Evolutionary conservation across 768 basidiomycete genomes (phyloP), one percentile per base, ranked within the genome.

Genomic region (Lentinula aciculospora): DNA sequence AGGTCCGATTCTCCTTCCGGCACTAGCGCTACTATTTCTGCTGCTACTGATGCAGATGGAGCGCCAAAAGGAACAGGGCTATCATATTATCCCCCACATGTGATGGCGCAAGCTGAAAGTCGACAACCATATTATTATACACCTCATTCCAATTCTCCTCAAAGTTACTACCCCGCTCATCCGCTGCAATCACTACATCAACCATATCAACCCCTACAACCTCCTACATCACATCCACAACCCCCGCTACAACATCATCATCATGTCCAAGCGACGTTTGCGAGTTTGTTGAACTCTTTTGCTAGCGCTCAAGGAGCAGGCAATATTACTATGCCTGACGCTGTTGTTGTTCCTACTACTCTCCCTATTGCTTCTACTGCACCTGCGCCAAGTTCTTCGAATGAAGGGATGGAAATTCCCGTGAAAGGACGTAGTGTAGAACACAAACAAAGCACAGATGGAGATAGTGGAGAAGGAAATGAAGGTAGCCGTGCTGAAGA

Each of bases 81-180:
- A 76, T 72, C 74, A 19, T 71, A 81, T 54, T 81, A 81, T 61
- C 80, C 79, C 48, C 77, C 78, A 54, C 78, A 80, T 57, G 77
- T 81, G 56, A 67, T 75, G 13, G 75, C 76, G 13, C 74, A 77
- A 67, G 34, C 64, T 58, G n/a, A 53, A 59, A 10, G 49, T 36
- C 23, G 44, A 12, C 19, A 46, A 2, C 17, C 12, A n/a, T 47
- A 17, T 19, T n/a, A 28, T 29, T 7, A 28, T 28, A 15, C 29
- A n/a, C 19, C 49, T 32, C 49, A 50, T 44, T 10, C 21, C 19
- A 5, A n/a, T 17, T 6, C 37, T 5, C 7, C 37, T 19, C 10
- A 12, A 1, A 39, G 17, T 17, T n/a, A 10, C 42, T 23, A 44
- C 21, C 12, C 42, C 21, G 4, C n/a, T 44, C 42, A 44, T 44